Percentiles rank a stretch among this genome's conserved stretches.
phyloP scores from a whole-genome alignment of 208 protist genomes.

The Leishmania tropica region DNA sequence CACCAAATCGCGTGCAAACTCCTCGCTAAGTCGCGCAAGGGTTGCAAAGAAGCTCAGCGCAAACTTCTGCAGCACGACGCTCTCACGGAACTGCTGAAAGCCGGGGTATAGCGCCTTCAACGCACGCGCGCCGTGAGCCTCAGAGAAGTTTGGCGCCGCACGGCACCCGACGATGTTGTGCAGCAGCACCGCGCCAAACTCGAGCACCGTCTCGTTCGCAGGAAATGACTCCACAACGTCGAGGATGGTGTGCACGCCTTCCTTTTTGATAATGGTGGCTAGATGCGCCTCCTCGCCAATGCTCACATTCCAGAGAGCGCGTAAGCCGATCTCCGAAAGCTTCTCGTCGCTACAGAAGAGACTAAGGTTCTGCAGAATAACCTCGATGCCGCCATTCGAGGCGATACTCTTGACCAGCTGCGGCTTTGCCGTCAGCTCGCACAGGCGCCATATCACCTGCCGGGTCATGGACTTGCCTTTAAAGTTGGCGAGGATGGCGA shows the following conservation, averaged over 20 bases:
- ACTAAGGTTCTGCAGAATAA: conserved; percentile 61
- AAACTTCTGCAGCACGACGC: conserved; percentile 86
- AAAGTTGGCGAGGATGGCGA: conserved; percentile 85
- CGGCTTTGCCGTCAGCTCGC: conserved; percentile 54
- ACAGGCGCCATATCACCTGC: conserved; percentile 61
- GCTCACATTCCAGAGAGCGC: conserved; percentile 86
- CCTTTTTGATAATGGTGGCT: conserved; percentile 43
- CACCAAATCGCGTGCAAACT: conserved; percentile 56
- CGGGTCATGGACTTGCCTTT: conserved; percentile 58
- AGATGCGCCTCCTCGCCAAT: conserved; percentile 54
- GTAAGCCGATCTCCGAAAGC: conserved; percentile 52
- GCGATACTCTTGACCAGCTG: conserved; percentile 55
- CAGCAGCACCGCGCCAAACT: conserved; percentile 75
- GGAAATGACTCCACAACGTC: conserved; percentile 67
- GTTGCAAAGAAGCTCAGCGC: conserved; percentile 74
- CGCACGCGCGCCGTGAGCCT: conserved; percentile 39
- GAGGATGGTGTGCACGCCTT: conserved; percentile 54
- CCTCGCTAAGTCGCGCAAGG: conserved; percentile 42
- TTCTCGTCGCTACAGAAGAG: conserved; percentile 64
- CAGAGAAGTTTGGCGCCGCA: conserved; percentile 39
- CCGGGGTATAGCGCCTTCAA: conserved; percentile 56
- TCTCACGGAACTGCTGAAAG: conserved; percentile 52
- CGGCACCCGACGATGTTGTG: conserved; percentile 71
- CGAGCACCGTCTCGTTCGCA: conserved; percentile 56
- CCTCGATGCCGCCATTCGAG: conserved; percentile 56